Conservation (phyloP, 495 filamentous ascomycete species). For the Aspergillus homomorphus region DNA sequence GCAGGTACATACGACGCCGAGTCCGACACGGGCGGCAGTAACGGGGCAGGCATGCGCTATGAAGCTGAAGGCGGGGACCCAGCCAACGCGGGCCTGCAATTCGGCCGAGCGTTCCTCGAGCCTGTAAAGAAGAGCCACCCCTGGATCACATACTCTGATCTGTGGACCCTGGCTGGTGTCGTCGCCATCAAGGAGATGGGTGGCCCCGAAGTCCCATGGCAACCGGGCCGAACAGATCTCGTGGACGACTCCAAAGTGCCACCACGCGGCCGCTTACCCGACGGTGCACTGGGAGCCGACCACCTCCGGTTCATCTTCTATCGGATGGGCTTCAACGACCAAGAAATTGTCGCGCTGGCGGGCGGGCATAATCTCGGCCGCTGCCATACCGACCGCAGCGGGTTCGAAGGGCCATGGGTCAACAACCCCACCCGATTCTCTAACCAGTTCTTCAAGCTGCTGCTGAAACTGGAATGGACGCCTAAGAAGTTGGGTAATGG, state of each 20-base stretch:
- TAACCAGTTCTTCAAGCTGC: conserved; percentile 59
- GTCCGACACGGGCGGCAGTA: conserved; percentile 59
- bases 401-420: conserved; percentile 62
- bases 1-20: conserved; percentile 58
- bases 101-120: conserved; percentile 61
- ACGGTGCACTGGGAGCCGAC: conserved; percentile 56
- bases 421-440: conserved; percentile 63
- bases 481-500: conserved; percentile 50
- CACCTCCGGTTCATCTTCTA: conserved; percentile 58
- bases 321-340: conserved; percentile 64
- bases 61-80: conserved; percentile 62
- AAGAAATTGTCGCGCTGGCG: conserved; percentile 58
- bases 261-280: conserved; percentile 55
- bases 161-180: conserved; percentile 61
- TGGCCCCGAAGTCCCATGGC: conserved; percentile 53
- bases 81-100: conserved; percentile 60
- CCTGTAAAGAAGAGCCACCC: conserved; percentile 54
- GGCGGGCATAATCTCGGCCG: conserved; percentile 62
- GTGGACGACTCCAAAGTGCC: conserved; percentile 56
- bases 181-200: conserved; percentile 58
- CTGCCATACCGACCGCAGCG: conserved; percentile 58
- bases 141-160: conserved; percentile 63
- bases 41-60: conserved; percentile 64
- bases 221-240: conserved; percentile 55
- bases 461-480: conserved; percentile 55